A percentile compares a stretch with the other conserved stretches of the same genome.
phyloP scores from a whole-genome alignment of 2,329 filamentous ascomycete genomes.

The Seiridium unicorne region DNA sequence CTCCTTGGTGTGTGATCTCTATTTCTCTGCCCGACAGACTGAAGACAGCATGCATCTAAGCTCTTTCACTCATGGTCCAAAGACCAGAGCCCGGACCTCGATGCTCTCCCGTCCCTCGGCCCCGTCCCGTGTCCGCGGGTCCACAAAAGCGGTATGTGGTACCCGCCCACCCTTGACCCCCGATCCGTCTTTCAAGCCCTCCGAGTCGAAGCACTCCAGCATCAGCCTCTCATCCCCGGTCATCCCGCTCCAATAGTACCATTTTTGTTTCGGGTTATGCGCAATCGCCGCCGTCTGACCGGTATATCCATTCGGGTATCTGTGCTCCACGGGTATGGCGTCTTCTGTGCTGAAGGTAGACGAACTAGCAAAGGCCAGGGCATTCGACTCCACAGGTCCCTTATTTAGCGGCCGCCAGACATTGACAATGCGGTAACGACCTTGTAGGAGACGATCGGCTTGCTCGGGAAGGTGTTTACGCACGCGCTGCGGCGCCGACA shows the following conservation, averaged over 20 bases:
- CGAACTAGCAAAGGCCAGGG: conserved; percentile 68
- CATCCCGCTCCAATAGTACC: conserved; percentile 83
- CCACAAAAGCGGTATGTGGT: conserved; percentile 77
- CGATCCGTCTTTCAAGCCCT: conserved; percentile 47
- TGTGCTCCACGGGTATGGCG: conserved; percentile 69
- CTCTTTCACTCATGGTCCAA: conserved; percentile 52
- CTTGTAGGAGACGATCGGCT: conserved; percentile 62
- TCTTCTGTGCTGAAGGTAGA: conserved; percentile 60
- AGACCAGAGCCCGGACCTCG: conserved; percentile 82
- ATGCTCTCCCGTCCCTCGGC: conserved; percentile 81
- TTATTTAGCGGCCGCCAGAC: conserved; percentile 72
- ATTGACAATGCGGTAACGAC: conserved; percentile 80
- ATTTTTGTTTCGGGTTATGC: conserved; percentile 61
- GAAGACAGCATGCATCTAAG: no score
- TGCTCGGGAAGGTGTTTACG: conserved; percentile 63
- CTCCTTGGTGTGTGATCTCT: no score
- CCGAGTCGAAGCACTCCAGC: conserved; percentile 76
- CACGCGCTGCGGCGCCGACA: conserved; percentile 66
- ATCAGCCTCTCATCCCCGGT: conserved; percentile 68
- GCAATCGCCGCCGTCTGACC: conserved; percentile 74
- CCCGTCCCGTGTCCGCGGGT: conserved; percentile 68
- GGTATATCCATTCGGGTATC: conserved; percentile 64
- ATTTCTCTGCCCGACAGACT: no score
- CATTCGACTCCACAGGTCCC: conserved; percentile 62
- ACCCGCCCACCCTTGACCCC: conserved; percentile 52